phyloP scores from a whole-genome alignment of 2,329 filamentous ascomycete genomes.

The Tolypocladium inflatum region DNA sequence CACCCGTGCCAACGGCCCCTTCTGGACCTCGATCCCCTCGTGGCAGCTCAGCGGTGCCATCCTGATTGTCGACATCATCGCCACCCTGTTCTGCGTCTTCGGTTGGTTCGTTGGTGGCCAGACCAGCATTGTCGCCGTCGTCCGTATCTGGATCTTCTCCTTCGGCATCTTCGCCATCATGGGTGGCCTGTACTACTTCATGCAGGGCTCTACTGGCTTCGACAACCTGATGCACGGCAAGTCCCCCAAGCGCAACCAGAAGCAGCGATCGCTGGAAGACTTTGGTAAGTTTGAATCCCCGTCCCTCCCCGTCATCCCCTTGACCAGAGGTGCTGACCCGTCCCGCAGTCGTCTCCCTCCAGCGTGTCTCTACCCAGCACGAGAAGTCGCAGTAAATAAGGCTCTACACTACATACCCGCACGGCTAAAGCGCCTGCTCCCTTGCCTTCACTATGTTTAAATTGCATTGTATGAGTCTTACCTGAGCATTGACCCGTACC shows the following conservation, averaged over 20 bases:
- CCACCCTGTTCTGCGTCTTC: constrained; percentile 78
- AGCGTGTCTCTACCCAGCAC: constrained; percentile 86
- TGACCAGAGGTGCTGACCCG: constrained; percentile 13
- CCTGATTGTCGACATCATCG: constrained; percentile 70
- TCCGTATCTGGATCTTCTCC: constrained; percentile 86
- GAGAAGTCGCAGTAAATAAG: constrained; percentile 66
- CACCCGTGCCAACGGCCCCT: constrained; percentile 83
- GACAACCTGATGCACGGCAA: constrained; percentile 93
- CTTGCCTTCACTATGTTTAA: constrained; percentile 29
- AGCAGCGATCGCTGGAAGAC: constrained; percentile 80
- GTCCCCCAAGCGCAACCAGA: constrained; percentile 69
- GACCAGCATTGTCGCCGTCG: constrained; percentile 73
- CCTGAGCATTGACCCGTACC: constrained; percentile 5
- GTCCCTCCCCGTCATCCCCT: background rate
- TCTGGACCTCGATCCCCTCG: constrained; percentile 83
- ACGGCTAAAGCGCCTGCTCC: constrained; percentile 22
- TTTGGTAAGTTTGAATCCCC: constrained; percentile 56
- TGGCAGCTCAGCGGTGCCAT: constrained; percentile 77
- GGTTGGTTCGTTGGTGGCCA: constrained; percentile 64
- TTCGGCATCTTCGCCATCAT: constrained; percentile 83
- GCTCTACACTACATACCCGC: constrained; percentile 27
- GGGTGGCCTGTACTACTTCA: constrained; percentile 64
- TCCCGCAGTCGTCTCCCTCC: constrained; percentile 66
- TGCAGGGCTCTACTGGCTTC: constrained; percentile 72
- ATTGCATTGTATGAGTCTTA: constrained; percentile 28